A percentile compares a stretch with the other conserved stretches of the same genome.
Evolutionary conservation across 768 basidiomycete species (phyloP).

Genomic region (Boletus reticulatus): DNA sequence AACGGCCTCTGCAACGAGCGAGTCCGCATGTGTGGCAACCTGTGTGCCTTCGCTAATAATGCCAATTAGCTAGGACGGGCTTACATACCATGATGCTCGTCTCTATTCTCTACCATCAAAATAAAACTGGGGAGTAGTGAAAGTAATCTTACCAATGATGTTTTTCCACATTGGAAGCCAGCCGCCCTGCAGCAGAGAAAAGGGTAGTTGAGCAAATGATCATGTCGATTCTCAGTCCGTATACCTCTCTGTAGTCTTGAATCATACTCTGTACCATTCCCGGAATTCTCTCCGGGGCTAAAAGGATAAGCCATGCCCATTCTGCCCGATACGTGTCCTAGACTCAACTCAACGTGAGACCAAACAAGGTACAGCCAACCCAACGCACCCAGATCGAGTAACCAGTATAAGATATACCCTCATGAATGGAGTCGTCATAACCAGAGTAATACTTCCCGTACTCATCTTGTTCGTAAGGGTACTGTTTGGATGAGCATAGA

Average conservation of each 20-base stretch:
- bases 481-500: conserved; percentile 39
- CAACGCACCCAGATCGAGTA: conserved; percentile 73
- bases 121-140: background rate
- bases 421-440: conserved; percentile 64
- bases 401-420: conserved; percentile 71
- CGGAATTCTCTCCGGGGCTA: conserved; percentile 73
- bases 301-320: conserved; percentile 76
- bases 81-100: conserved; percentile 75
- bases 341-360: background rate
- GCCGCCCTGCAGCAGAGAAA: conserved; percentile 46
- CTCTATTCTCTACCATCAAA: conserved; percentile 35
- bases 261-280: conserved; percentile 81
- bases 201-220: background rate
- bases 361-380: background rate
- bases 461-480: conserved; percentile 76
- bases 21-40: conserved; percentile 81
- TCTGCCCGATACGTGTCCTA: conserved; percentile 78
- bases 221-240: background rate
- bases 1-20: conserved; percentile 70
- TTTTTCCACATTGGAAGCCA: conserved; percentile 95
- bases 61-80: background rate
- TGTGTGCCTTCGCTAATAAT: conserved; percentile 18
- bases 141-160: conserved; percentile 49
- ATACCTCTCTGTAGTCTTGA: conserved; percentile 68
- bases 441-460: conserved; percentile 70